Base-by-base conservation (phyloP, 2,329 filamentous ascomycete species). In the Orbilia quercus region DNA sequence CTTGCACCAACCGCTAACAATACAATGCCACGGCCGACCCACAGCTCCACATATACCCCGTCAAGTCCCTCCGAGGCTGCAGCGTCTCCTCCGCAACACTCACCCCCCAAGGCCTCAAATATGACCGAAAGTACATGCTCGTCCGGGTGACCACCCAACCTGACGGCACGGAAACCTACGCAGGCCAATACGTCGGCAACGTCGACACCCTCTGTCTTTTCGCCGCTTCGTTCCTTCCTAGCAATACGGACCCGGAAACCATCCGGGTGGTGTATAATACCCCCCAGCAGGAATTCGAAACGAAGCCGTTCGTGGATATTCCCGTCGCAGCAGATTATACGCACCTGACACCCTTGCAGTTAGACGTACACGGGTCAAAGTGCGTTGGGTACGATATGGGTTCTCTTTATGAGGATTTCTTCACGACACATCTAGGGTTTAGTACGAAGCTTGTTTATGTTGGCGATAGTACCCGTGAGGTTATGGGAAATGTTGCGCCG, bases 111-210 rank as follows among this genome's bases (percentile, higher is more conserved):
- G 89, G 90, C 12, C 83, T 91, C 76, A 81, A 82, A 42, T 82
- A 90, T 78, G 90, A 92, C 81, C 85, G 90, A 7, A 83, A 83
- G 34, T 92, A 91, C 80, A 90, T 92, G 86, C 84, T 92, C 2
- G 64, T 67, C 25, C 42, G 63, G 12, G 31, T 65, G 9, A 22
- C 47, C 1, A 7, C 42, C 2, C 34, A 22, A 36, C 38, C 55
- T 25, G 55, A 81, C 42, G 82, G 77, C 34, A 47, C 36, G 7
- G 18, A 16, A 16, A 77, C 79, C 36, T 78, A 86, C 25, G 80
- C 82, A 73, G 88, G 88, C 77, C 84, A 92, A 80, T 87, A 89
- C 77, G 81, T 91, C 31, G 80, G 84, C 0, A 73, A 82, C 25
- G 84, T 86, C 65, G 84, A 88, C 0, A 82, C 86, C 65, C 88